Evolutionary conservation across 106 monocot species (phyloP), one percentile per base, ranked within the genome.

Genomic region (Acanthochlamys bracteata): DNA sequence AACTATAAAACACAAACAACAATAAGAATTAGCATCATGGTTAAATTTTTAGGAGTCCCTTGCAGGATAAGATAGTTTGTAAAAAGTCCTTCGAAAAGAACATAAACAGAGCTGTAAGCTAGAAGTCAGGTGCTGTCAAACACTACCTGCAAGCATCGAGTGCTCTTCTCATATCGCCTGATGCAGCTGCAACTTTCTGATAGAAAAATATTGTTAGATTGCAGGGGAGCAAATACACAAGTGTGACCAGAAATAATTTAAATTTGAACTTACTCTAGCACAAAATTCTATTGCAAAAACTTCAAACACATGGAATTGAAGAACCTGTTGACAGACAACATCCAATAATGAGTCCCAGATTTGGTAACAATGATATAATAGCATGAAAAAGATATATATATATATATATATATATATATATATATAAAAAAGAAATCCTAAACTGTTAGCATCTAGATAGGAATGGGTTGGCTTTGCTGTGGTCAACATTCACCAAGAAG

Each of bases 111-210:
- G 23, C 46, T 40, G 20, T 40, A 19, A 41, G 19, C 20, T 49
- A 49, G 12, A 49, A 2, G 12, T 49, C 49, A 49, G 49, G 17
- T 14, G 49, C 1, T 4, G 17, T 49, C 15, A 49, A 12, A 17
- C 53, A 66, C 61, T 66, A 90, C 90, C 78, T 76, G 69, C 96
- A 98, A 56, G 78, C 71, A 69, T 74, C 80, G 70, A 98, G 88
- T 45, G 88, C 96, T 88, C 72, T 91, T 80, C 96, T 88, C 85
- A 98, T 88, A 69, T 98, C 96, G 69, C 96, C 96, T 57, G 91
- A 91, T 39, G 88, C 90, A 43, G 96, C 96, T 22, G 82, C 91
- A 65, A 98, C 91, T 88, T 98, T 98, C 95, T 95, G 86, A 25
- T 43, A 59, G 53, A 59, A 41, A 57, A 70, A 52, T 24, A 70